Conservation (phyloP, 1,284 basidiomycete species). For the Apiotrichum akiyoshidainum region DNA sequence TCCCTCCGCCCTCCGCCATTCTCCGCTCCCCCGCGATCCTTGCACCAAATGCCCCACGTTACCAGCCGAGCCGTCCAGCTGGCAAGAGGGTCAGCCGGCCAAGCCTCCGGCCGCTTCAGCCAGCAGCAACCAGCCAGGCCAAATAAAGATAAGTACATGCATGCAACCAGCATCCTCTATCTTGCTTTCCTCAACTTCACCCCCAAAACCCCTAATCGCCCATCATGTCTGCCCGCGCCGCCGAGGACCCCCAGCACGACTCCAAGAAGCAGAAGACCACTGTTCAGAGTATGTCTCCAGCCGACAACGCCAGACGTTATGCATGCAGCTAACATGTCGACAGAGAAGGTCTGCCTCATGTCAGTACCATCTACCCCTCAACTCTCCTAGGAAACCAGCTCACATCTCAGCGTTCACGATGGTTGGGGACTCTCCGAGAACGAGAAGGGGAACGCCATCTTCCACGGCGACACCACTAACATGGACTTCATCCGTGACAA, state of each 20-base stretch:
- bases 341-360: constrained; percentile 87
- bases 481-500: constrained; percentile 80
- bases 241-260: constrained; percentile 20
- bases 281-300: constrained; percentile 13
- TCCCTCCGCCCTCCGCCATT: no score
- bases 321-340: not conserved
- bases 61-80: no score
- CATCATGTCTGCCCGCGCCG: constrained; percentile 21
- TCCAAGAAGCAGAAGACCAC: constrained; percentile 26
- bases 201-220: not conserved
- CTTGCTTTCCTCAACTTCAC: not conserved
- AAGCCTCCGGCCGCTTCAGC: no score
- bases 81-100: no score
- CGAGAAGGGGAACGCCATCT: constrained; percentile 80
- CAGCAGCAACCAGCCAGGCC: no score
- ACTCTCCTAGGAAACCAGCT: not conserved
- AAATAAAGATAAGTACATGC: no score
- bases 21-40: no score
- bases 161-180: not conserved
- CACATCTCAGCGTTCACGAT: constrained; percentile 71
- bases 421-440: constrained; percentile 79
- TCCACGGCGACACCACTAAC: constrained; percentile 72
- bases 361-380: constrained; percentile 47
- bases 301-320: not conserved
- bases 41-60: no score